Base-by-base conservation (phyloP, 208 protist species). In the Acanthamoeba lenticulata region DNA sequence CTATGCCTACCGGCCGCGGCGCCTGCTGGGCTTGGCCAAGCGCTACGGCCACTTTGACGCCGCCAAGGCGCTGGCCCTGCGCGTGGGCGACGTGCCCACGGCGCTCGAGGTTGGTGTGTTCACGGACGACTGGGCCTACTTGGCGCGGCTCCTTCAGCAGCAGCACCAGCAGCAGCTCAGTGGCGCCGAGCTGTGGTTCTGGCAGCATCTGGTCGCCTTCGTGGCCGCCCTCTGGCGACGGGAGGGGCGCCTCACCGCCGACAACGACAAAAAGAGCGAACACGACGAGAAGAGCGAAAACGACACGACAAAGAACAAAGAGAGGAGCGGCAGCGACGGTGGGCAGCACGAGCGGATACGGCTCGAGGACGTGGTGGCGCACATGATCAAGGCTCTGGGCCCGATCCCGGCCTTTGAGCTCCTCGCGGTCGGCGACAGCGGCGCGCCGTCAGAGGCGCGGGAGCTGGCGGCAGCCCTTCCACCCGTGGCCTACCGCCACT, bases 311-410 rank as follows among this genome's bases (percentile, higher is more conserved):
- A 2, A 40, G 2, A 40, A 32, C 0, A 45, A 79, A 9, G 32
- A 45, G 29, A 34, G 15, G 27, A 38, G 47, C 47, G 47, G 21
- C 47, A 19, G 47, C 47, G 21, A 55, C 15, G 47, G 15, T 19
- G 15, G 21, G 47, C 0, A 19, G 47, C 11, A 55, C 15, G 21
- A 45, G 1, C 29, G 34, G 1, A 79, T 79, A 45, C 38, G 36
- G 69, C 38, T 79, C 32, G 69, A 79, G 27, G 69, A 79, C 38
- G 69, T 79, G 36, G 69, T 79, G 34, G 69, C 69, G 19, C 69
- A 79, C 69, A 79, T 79, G 69, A 79, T 79, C 69, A 79, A 79
- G 69, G 69, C 69, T 9, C 32, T 79, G 34, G 69, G 69, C 2
- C 69, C 69, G 38, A 79, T 79, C 38, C 36, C 69, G 17, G 69